Base-by-base conservation (phyloP, 179 eudicot species). In the Beta lomatogona region DNA sequence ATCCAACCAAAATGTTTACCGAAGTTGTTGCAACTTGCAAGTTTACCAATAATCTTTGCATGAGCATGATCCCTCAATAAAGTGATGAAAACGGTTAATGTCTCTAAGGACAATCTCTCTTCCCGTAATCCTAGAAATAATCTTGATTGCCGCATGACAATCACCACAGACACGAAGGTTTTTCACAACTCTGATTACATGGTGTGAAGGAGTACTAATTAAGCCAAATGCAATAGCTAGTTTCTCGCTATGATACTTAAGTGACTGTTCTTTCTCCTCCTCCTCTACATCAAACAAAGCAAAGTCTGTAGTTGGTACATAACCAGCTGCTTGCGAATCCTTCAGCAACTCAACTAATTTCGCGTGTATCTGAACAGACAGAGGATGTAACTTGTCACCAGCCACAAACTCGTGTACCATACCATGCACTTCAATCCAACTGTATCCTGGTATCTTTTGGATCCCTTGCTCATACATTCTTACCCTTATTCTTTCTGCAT, bases 401-500 rank as follows among this genome's bases (percentile, higher is more conserved):
- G 88, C 98, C 22, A 91, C 87, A 76, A 94, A 94, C 82, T 92
- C 91, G n/a, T 92, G 94, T 69, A 89, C 90, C 19, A 81, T 68
- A 22, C 98, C 95, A 81, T 85, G 88, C 59, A 92, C 86, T 86
- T 94, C 93, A 71, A 91, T 90, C 91, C 91, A 91, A 83, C 98
- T 92, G 79, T 78, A 92, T 6, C 88, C 98, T 16, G 91, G 93
- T 71, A 86, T 77, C 83, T 92, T 94, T 79, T 84, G 86, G 71
- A 94, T 84, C 57, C 91, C 86, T 84, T 76, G 83, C 64, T 85
- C 84, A 45, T 55, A 75, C 95, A 94, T 92, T 67, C 63, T 79
- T 36, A 76, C 84, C 82, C 97, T 88, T n/a, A 89, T 77, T 36
- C 82, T 90, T 73, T 86, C 92, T 16, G 94, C 92, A 55, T 91